These are phyloP conservation scores for Fusarium sacchari DNA, from an alignment of 2,329 filamentous ascomycete species.

Conservation along the genomic window DNA sequence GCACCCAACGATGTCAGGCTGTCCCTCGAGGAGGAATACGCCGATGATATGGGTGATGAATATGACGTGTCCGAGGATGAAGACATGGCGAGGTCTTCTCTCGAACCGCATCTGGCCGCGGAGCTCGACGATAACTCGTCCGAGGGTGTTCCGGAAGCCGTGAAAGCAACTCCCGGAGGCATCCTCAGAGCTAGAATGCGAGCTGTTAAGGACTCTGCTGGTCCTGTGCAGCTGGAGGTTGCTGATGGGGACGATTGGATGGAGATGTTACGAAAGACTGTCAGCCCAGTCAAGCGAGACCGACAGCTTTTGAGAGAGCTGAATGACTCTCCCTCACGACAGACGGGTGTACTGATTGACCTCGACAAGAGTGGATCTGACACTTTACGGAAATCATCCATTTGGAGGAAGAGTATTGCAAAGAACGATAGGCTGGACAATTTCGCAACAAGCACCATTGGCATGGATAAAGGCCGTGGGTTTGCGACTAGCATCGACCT, in stretches of 20 bases:
- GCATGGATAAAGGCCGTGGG: constrained; percentile 65
- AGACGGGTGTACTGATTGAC: constrained; percentile 40
- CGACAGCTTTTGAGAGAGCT: constrained; percentile 73
- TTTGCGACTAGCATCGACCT: constrained; percentile 92
- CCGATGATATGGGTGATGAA: constrained; percentile 72
- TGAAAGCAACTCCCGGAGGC: constrained; percentile 64
- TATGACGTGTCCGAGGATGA: constrained; percentile 78
- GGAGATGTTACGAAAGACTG: constrained; percentile 90
- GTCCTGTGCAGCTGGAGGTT: constrained; percentile 69
- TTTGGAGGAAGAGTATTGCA: constrained; percentile 49
- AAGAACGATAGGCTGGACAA: constrained; percentile 45
- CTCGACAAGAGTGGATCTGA: constrained; percentile 57
- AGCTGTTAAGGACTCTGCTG: constrained; percentile 68
- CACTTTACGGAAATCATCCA: constrained; percentile 56
- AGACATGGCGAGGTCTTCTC: constrained; percentile 82
- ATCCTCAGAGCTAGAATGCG: constrained; percentile 72
- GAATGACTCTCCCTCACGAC: constrained; percentile 62
- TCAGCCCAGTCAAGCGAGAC: constrained; percentile 93
- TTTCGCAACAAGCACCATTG: constrained; percentile 44
- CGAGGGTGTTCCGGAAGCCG: constrained; percentile 59
- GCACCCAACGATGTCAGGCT: constrained; percentile 68
- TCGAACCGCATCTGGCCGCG: constrained; percentile 78
- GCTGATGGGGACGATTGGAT: constrained; percentile 87
- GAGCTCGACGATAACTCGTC: constrained; percentile 72
- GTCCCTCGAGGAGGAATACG: constrained; percentile 68